Evolutionary conservation across 345 rosid species (phyloP).

Genomic region (Raphanus sativus): DNA sequence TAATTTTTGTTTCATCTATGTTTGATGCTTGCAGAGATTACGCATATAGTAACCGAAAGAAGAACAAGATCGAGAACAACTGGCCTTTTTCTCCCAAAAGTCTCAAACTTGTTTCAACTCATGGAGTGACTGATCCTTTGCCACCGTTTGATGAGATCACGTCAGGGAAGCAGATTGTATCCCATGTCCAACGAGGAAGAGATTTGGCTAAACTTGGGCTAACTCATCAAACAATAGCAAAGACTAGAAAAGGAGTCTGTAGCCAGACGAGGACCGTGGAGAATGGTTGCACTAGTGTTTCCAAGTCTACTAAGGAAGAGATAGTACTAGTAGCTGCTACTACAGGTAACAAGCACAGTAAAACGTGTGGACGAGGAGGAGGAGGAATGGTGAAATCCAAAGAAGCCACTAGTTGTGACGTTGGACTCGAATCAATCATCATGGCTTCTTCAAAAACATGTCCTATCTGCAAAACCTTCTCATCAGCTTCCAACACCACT

Average conservation of each 20-base stretch:
- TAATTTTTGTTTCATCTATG: not conserved
- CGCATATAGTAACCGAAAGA: slow-evolving; percentile 69
- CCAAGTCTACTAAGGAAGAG: slow-evolving; percentile 59
- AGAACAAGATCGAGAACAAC: slow-evolving; percentile 70
- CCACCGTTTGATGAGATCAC: slow-evolving; percentile 56
- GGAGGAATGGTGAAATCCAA: slow-evolving; percentile 62
- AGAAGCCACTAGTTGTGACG: slow-evolving; percentile 47
- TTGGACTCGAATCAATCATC: slow-evolving; percentile 41
- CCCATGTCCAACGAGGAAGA: slow-evolving; percentile 25
- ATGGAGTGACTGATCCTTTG: slow-evolving; percentile 84
- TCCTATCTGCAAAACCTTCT: slow-evolving; percentile 98
- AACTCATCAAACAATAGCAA: slow-evolving; percentile 29
- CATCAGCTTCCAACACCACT: slow-evolving; percentile 94
- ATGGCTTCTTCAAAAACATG: slow-evolving; percentile 72
- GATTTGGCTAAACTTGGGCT: not conserved
- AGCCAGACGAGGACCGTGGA: slow-evolving; percentile 44
- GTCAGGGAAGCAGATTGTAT: slow-evolving; percentile 36
- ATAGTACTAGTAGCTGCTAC: slow-evolving; percentile 17
- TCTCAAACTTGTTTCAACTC: slow-evolving; percentile 76
- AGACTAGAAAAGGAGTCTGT: slow-evolving; percentile 36
- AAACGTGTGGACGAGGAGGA: slow-evolving; percentile 56
- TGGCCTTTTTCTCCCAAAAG: slow-evolving; percentile 92
- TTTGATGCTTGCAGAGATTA: slow-evolving; percentile 69
- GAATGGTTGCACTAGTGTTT: slow-evolving; percentile 56
- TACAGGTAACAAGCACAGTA: slow-evolving; percentile 42